Conservation (phyloP, 2,329 filamentous ascomycete species). For the Gaeumannomyces tritici region DNA sequence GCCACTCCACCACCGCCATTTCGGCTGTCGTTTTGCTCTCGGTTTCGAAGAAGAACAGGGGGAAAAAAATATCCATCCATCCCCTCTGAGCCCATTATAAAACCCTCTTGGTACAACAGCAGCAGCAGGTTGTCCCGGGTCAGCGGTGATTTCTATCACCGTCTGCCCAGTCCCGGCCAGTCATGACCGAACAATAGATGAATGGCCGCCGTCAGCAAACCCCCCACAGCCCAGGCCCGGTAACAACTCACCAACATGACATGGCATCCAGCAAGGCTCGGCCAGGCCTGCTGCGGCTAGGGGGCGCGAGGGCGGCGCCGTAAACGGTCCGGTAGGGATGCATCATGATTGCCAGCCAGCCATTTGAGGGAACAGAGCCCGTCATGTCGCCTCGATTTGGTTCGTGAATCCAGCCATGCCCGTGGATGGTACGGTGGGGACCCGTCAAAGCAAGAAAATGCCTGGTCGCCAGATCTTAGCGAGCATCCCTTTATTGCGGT, state of each 20-base stretch:
- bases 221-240: constrained; percentile 2
- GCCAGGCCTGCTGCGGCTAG: not conserved
- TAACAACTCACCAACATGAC: constrained; percentile 1
- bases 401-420: not conserved
- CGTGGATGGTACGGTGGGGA: not conserved
- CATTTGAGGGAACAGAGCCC: not conserved
- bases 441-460: not conserved
- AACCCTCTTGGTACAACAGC: not conserved
- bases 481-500: not conserved
- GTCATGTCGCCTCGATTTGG: not conserved
- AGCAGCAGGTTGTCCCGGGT: too few relatives aligned
- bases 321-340: not conserved
- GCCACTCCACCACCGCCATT: too few relatives aligned
- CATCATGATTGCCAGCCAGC: not conserved
- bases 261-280: not conserved
- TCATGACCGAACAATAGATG: not conserved
- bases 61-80: too few relatives aligned
- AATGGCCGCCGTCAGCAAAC: not conserved
- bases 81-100: too few relatives aligned
- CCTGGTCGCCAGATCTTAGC: not conserved
- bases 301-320: not conserved
- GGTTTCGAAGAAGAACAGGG: too few relatives aligned
- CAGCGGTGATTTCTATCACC: too few relatives aligned
- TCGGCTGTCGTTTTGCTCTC: too few relatives aligned
- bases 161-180: too few relatives aligned